A percentile compares a stretch with the other conserved stretches of the same genome.
phyloP scores from a whole-genome alignment of 768 basidiomycete species.

The Collybia nuda region DNA sequence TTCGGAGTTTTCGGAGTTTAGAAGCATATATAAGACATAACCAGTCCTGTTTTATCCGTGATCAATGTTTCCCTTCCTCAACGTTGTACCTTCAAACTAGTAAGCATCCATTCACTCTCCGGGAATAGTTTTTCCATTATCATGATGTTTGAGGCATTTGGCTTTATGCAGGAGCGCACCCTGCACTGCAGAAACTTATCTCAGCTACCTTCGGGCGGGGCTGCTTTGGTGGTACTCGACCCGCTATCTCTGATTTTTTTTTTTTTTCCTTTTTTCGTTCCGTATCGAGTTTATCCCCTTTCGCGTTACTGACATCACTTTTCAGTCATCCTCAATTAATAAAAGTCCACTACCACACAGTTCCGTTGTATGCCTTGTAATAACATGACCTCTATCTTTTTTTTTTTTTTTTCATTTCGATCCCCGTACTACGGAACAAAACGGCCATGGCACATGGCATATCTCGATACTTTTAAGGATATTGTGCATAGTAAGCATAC shows the following conservation, averaged over 20 bases:
- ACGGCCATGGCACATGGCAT: too few relatives aligned
- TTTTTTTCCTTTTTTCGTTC: neutral
- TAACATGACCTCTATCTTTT: too few relatives aligned
- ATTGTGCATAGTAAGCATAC: too few relatives aligned
- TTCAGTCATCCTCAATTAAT: too few relatives aligned
- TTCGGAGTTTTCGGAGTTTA: constrained; percentile 32
- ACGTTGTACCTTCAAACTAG: neutral
- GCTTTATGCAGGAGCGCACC: constrained; percentile 72
- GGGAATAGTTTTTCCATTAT: neutral
- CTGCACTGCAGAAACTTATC: constrained; percentile 83
- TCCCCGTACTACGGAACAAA: too few relatives aligned
- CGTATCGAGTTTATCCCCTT: neutral
- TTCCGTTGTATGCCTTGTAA: too few relatives aligned
- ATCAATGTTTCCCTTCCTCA: neutral
- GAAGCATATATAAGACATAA: constrained; percentile 19
- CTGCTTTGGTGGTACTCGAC: constrained; percentile 41
- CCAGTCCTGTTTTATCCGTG: neutral
- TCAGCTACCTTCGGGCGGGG: constrained; percentile 86
- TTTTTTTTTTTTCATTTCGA: too few relatives aligned
- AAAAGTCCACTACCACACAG: too few relatives aligned
- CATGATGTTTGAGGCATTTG: constrained; percentile 95
- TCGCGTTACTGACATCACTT: neutral
- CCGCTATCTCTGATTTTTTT: constrained; percentile 40
- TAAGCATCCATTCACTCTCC: too few relatives aligned
- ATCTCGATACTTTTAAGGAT: too few relatives aligned